Evolutionary conservation across 2,329 filamentous ascomycete species (phyloP), one percentile per base, ranked within the genome.

Genomic region (Calonectria montana): DNA sequence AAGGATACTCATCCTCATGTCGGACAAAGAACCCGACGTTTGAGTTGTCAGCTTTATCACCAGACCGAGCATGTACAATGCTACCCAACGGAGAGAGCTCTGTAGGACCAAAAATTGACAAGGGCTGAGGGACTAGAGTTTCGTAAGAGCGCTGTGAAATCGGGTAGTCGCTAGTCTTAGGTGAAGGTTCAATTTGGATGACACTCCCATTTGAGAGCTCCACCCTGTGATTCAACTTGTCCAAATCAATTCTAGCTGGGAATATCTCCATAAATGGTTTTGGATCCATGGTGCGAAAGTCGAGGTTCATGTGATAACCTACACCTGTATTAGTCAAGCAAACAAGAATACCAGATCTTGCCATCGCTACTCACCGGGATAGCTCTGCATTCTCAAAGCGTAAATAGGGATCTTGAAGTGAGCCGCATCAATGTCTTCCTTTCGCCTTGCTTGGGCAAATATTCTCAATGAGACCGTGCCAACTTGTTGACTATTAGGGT

Each of bases 401-500:
- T 84, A 84, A 1, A 84, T 81, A 0, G 81, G 82, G 0, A 82
- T 77, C 35, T 81, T 80, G 73, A 87, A 87, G 35, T 81, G 84
- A 4, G 75, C 63, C 0, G 82, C 79, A 0, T 81, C 79, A 0
- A 83, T 78, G 0, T 81, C 82, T 18, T 84, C 82, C 31, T 82
- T 79, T 18, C 71, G 79, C 4, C 76, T 78, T 6, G 88, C 87
- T 75, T 91, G 86, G 0, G 83, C 83, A 74, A 88, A 83, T 59
- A 87, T 80, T 27, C 86, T 75, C 47, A 88, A 82, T 50, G 86
- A 86, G 0, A 88, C 87, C 0, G 87, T 89, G 1, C 87, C 87
- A 0, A 83, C 83, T 29, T 85, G 84, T 37, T 88, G 87, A n/a
- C 82, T 84, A 3, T 75, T 76, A 0, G 86, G 84, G 45, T 88